A percentile compares a stretch with the other conserved stretches of the same genome.
phyloP scores from a whole-genome alignment of 176 grass and related monocot species.

The Zea luxurians region DNA sequence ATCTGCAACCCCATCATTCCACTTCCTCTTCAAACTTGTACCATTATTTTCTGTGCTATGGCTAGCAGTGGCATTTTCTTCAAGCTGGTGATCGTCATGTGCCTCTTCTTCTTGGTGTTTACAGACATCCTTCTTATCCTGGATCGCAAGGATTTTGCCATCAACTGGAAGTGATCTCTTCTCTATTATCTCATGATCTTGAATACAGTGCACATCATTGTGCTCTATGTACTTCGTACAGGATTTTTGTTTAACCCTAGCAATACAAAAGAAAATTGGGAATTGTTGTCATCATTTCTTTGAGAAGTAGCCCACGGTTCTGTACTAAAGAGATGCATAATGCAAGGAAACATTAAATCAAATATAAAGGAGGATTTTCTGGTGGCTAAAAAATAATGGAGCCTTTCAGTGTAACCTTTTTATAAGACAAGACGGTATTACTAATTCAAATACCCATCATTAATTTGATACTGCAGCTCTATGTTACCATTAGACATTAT shows the following conservation, averaged over 20 bases:
- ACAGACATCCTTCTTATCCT: conserved; percentile 31
- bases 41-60: conserved; percentile 25
- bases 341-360: neutral
- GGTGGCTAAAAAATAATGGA: neutral
- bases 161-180: conserved; percentile 33
- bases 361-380: neutral
- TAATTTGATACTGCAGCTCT: neutral
- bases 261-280: conserved; percentile 23
- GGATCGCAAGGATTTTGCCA: conserved; percentile 50
- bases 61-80: conserved; percentile 41
- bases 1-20: conserved; percentile 42
- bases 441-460: neutral
- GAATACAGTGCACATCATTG: conserved; percentile 45
- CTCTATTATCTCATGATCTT: conserved; percentile 51
- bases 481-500: neutral
- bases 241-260: conserved; percentile 63
- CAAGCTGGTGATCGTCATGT: conserved; percentile 30
- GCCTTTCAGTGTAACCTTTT: neutral
- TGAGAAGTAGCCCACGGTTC: neutral
- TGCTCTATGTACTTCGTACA: conserved; percentile 34
- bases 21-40: conserved; percentile 59
- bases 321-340: neutral
- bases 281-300: conserved; percentile 9
- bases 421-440: neutral
- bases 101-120: conserved; percentile 41